A percentile compares a stretch with the other conserved stretches of the same genome.
These are phyloP conservation scores for Podospora pseudopauciseta DNA, from an alignment of 495 filamentous ascomycete species.

Conservation along the genomic window DNA sequence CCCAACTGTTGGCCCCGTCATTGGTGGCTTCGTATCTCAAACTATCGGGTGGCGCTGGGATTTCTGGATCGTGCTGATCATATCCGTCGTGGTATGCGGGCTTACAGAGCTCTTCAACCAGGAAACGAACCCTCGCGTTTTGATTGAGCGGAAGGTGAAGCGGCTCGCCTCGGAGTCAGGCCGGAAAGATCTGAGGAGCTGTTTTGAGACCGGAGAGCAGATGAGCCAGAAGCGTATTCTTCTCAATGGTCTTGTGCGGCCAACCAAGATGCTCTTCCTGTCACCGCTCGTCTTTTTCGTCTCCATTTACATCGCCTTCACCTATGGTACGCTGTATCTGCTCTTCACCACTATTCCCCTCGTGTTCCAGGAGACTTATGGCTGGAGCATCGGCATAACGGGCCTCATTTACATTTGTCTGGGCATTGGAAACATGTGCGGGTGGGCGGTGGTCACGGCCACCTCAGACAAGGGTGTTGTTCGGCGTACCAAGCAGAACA, in stretches of 20 bases:
- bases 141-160: constrained; percentile 51
- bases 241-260: constrained; percentile 47
- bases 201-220: constrained; percentile 27
- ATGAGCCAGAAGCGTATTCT: constrained; percentile 28
- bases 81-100: constrained; percentile 37
- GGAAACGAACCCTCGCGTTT: constrained; percentile 53
- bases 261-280: constrained; percentile 53
- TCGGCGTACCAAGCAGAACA: constrained; percentile 42
- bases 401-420: constrained; percentile 47
- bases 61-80: constrained; percentile 58
- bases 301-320: constrained; percentile 69
- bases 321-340: constrained; percentile 74
- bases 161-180: constrained; percentile 38
- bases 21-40: constrained; percentile 54
- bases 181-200: constrained; percentile 35
- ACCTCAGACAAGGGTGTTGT: constrained; percentile 42
- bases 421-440: constrained; percentile 41
- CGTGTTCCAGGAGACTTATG: constrained; percentile 57
- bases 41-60: constrained; percentile 58
- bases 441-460: constrained; percentile 33
- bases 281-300: constrained; percentile 66
- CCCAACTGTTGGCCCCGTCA: constrained; percentile 49
- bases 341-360: constrained; percentile 67
- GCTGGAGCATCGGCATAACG: constrained; percentile 33
- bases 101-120: constrained; percentile 48